These are phyloP conservation scores for Yamadazyma phyllophila DNA, from an alignment of 805 yeast species.

Conservation along the genomic window DNA sequence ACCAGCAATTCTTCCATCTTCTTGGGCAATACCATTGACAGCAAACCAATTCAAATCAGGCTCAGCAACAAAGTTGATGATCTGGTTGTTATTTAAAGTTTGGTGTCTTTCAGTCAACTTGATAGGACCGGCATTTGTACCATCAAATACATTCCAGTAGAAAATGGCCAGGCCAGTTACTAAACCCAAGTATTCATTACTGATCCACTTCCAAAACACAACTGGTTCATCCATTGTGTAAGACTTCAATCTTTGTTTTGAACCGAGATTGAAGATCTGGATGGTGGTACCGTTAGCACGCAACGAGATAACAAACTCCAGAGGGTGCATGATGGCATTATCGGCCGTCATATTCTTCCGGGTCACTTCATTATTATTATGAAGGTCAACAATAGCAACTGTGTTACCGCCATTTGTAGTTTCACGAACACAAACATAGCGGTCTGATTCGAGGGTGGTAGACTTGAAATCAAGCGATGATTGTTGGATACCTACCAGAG, in stretches of 20 bases:
- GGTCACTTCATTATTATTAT: constrained; percentile 72
- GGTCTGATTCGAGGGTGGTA: constrained; percentile 91
- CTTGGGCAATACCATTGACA: constrained; percentile 91
- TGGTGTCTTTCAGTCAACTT: constrained; percentile 82
- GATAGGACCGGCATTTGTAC: constrained; percentile 74
- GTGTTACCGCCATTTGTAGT: constrained; percentile 62
- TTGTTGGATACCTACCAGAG: constrained; percentile 81
- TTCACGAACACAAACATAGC: constrained; percentile 81
- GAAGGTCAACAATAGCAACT: constrained; percentile 90
- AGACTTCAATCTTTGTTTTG: constrained; percentile 87
- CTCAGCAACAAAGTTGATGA: constrained; percentile 86
- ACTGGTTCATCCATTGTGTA: constrained; percentile 85
- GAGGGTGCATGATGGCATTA: constrained; percentile 94
- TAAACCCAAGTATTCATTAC: constrained; percentile 70
- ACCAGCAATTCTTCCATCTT: constrained; percentile 91
- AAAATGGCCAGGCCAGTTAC: constrained; percentile 75
- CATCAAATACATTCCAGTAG: constrained; percentile 82
- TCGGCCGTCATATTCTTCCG: constrained; percentile 97
- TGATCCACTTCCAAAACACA: constrained; percentile 93
- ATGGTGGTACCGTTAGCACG: constrained; percentile 96
- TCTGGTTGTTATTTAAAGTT: constrained; percentile 73
- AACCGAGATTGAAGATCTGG: constrained; percentile 86
- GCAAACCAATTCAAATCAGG: constrained; percentile 88
- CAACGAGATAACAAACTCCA: constrained; percentile 82
- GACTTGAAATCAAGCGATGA: constrained; percentile 86